Evolutionary conservation across 805 yeast species (phyloP).

Genomic region (Yamadazyma sp.): DNA sequence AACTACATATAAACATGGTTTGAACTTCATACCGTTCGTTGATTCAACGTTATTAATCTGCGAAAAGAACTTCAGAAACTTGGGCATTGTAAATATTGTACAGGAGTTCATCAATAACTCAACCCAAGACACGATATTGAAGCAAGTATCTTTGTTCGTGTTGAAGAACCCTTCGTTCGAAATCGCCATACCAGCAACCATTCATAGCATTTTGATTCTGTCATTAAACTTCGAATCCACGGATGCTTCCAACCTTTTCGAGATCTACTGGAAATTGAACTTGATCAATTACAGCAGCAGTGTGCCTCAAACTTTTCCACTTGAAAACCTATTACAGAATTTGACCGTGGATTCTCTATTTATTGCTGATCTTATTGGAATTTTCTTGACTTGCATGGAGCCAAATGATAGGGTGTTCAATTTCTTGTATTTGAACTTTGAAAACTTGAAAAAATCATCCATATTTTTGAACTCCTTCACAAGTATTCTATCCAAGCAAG

Average conservation of each 20-base stretch:
- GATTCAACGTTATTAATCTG: conserved; percentile 15
- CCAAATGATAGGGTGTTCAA: background rate
- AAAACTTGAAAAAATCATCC: conserved; percentile 11
- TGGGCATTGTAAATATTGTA: conserved; percentile 4
- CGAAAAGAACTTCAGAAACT: conserved; percentile 9
- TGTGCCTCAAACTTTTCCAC: background rate
- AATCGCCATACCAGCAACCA: conserved; percentile 6
- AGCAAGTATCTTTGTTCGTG: conserved; percentile 13
- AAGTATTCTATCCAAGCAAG: background rate
- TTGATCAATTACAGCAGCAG: conserved; percentile 2
- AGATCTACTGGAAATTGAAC: conserved; percentile 16
- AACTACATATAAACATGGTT: conserved; percentile 11
- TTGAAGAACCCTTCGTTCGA: conserved; percentile 10
- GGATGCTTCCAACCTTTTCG: conserved; percentile 2
- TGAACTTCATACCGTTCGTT: conserved; percentile 11
- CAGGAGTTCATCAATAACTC: conserved; percentile 13
- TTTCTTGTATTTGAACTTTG: conserved; percentile 9
- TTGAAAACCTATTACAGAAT: conserved; percentile 2
- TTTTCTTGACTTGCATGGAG: conserved; percentile 2
- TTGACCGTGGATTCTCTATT: conserved; percentile 8
- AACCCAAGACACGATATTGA: conserved; percentile 4
- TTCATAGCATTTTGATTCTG: background rate
- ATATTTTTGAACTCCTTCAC: conserved; percentile 10
- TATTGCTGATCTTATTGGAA: conserved; percentile 14
- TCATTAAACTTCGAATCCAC: conserved; percentile 4